Base-by-base conservation (phyloP, 371 early-diverging fungal species). In the Mortierella sp. region DNA sequence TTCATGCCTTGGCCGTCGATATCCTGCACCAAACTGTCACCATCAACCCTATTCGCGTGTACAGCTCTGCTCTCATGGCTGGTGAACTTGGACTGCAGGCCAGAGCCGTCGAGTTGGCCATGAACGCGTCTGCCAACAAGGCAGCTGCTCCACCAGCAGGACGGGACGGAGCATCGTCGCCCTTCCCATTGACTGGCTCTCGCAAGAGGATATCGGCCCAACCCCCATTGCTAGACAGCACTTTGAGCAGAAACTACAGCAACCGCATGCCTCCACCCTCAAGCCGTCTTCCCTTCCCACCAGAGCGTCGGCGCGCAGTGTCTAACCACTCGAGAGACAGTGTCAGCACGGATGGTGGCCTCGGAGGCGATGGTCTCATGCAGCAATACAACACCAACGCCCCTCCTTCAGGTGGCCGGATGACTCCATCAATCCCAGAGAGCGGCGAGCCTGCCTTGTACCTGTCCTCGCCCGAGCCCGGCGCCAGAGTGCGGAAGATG, bases 71-170 rank as follows among this genome's bases (percentile, higher is more conserved):
- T 0, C 63, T 86, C 27, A 55, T 86, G 80, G 82, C 86, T 4
- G 80, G 86, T 11, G 86, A 86, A 18, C 78, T 86, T 4, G 86
- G 86, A 12, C 68, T 86, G 14, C 82, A 82, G 35, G 86, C 86
- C 5, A 58, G 86, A 27, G 86, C 86, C 8, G 77, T 86, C 8
- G 79, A 77, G 0, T 27, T 86, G 27, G 86, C 86, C 49, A 58
- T 58, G 58, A 58, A 29, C 58, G 58, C 58, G 58, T 27, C 58
- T 58, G 58, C 58, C 58, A 58, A 58, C 12, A 58, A 58, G 58
- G 29, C 58, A 4, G 58, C 14, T 12, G 58, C 58, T 12, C 58
- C 58, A 29, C 58, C 29, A 58, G 27, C 48, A 44, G n/a, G n/a
- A 8, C 12, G 58, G 32, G 43, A 43, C 56, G 65, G 76, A 82